Evolutionary conservation across 352 stramenopile species (phyloP), one percentile per base, ranked within the genome.

Genomic region (Globisporangium carolinianum): DNA sequence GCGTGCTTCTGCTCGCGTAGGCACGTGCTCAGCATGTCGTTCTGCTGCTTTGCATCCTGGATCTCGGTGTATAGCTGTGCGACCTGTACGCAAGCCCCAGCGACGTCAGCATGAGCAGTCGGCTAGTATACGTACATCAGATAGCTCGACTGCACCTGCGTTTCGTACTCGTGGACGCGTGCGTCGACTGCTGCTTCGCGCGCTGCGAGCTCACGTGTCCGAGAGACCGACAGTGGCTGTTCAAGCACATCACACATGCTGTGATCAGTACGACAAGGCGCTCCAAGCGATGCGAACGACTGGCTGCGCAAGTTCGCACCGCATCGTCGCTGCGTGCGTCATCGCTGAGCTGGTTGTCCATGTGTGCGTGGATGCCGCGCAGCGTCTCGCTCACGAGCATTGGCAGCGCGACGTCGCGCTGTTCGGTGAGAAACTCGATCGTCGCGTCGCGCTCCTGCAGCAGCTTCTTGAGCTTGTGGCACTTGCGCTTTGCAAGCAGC

Each of bases 141-240:
- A 24, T 24, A 24, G 1, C 24, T 24, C 24, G 9, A 6, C 32
- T 11, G 14, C 17, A 79, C 79, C 74, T 91, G 81, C 5, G 70
- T 71, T 48, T 91, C 82, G 41, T 91, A 91, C 35, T 89, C 82
- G 48, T 87, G 72, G 14, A 88, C 68, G 3, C 68, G 75, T 38
- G 77, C 68, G 56, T 91, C 81, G 0, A 54, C 15, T 45, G 71
- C 57, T 50, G 51, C 55, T 39, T 47, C 65, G 8, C 65, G 50
- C 5, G 69, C 57, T 7, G 67, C 71, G 55, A 69, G 64, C 46
- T 66, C 61, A 36, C 66, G 75, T 37, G 71, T 73, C 45, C 67
- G 54, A 12, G 73, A 80, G 41, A 75, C 69, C 14, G 71, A 76
- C 11, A 81, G 60, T 37, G 63, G 56, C 75, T 82, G 15, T 38